phyloP scores from a whole-genome alignment of 176 grass and related monocot genomes.

The Rhipidocladum racemiflorum region DNA sequence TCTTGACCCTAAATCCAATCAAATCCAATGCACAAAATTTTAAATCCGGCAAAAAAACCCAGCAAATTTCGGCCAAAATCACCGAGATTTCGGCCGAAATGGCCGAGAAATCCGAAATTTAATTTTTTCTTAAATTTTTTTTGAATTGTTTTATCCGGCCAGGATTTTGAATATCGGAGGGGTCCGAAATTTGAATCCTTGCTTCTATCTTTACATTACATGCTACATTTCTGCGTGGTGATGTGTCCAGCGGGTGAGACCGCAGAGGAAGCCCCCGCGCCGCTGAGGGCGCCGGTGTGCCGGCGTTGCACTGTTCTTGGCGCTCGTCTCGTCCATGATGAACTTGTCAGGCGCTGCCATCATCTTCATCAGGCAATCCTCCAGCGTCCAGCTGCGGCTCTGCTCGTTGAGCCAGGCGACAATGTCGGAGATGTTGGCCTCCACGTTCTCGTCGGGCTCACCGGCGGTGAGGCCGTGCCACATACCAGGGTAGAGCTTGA shows the following conservation, averaged over 20 bases:
- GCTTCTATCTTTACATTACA: conserved; percentile 48
- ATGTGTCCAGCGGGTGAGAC: conserved; percentile 56
- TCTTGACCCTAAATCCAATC: too few species aligned
- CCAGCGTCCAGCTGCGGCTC: conserved; percentile 40
- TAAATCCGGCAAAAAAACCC: too few species aligned
- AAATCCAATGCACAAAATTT: too few species aligned
- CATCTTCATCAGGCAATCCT: conserved; percentile 28
- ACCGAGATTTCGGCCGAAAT: too few species aligned
- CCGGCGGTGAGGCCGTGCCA: conserved; percentile 92
- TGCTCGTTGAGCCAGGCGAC: conserved; percentile 61
- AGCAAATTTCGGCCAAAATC: too few species aligned
- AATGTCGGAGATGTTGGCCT: conserved; percentile 62
- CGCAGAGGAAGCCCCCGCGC: conserved; percentile 36
- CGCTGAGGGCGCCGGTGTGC: not conserved
- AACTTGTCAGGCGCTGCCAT: not conserved
- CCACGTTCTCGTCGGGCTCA: conserved; percentile 73
- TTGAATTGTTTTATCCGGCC: too few species aligned
- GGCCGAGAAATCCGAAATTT: too few species aligned
- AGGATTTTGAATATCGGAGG: too few species aligned
- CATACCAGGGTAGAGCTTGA: conserved; percentile 91
- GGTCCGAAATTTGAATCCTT: too few species aligned
- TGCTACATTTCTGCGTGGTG: conserved; percentile 52
- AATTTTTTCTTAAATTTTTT: too few species aligned
- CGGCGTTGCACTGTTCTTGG: not conserved
- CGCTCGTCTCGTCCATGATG: not conserved